Percentiles rank a stretch among this genome's conserved stretches.
Conservation (phyloP, 345 rosid species). For the Luvunga scandens region DNA sequence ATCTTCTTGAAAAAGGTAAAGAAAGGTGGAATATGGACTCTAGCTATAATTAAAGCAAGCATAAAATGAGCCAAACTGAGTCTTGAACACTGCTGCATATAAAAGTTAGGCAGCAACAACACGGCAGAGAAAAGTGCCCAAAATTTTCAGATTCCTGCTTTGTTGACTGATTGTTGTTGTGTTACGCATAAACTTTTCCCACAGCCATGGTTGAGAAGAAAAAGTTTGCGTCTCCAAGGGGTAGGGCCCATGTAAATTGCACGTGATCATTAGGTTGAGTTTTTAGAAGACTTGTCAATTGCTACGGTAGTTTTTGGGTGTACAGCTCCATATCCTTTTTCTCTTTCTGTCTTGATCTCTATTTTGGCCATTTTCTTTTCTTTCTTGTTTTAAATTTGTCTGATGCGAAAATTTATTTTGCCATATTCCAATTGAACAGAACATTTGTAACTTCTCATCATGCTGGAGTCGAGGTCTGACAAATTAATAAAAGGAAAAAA, state of each 20-base stretch:
- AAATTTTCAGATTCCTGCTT: neutral
- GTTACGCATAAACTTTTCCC: neutral
- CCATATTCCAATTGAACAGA: neutral
- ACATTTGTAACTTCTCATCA: neutral
- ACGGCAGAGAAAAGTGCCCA: neutral
- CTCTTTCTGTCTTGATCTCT: neutral
- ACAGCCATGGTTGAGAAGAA: neutral
- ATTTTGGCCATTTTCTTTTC: neutral
- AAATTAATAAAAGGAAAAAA: no score
- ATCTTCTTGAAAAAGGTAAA: neutral
- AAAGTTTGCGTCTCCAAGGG: neutral
- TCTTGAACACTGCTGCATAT: neutral
- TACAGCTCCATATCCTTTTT: neutral
- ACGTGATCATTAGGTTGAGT: neutral
- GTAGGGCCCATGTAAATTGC: neutral
- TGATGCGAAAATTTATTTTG: neutral
- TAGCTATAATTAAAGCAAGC: neutral
- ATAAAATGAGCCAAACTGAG: neutral
- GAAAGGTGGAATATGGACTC: neutral
- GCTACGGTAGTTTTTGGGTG: neutral
- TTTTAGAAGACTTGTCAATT: neutral
- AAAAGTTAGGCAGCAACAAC: neutral
- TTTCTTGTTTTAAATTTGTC: neutral
- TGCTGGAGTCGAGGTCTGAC: neutral
- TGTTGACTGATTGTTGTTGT: neutral